Conservation (phyloP, 257 asterid genomes). For the Linderniella brevidens region DNA sequence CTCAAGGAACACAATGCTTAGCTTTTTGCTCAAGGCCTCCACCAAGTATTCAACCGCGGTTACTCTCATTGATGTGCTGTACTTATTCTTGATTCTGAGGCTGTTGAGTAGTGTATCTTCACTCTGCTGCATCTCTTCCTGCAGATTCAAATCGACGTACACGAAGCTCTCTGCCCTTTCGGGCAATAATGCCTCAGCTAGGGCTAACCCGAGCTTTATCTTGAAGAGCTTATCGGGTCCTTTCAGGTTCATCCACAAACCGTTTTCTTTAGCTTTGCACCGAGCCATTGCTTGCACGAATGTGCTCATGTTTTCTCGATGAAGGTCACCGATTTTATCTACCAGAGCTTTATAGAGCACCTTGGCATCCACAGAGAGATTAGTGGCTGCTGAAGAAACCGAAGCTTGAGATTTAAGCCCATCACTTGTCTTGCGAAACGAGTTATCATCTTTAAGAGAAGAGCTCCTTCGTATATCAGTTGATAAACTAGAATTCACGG, state of each 20-base stretch:
- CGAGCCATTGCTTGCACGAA: too few species aligned
- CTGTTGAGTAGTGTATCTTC: conserved; percentile 13
- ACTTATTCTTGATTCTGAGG: conserved; percentile 17
- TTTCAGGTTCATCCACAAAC: conserved; percentile 40
- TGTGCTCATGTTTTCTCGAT: too few species aligned
- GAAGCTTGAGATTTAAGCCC: too few species aligned
- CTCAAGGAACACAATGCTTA: conserved; percentile 54
- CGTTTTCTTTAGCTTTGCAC: too few species aligned
- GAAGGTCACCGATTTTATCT: too few species aligned
- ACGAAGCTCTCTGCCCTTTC: conserved; percentile 43
- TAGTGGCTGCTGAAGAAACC: too few species aligned
- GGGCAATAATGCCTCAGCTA: conserved; percentile 33
- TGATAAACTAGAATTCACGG: too few species aligned
- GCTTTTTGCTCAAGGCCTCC: conserved; percentile 47
- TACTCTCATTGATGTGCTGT: conserved; percentile 34
- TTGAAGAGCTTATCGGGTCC: conserved; percentile 70
- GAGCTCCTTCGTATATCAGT: too few species aligned
- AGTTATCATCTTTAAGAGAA: too few species aligned
- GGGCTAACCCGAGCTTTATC: conserved; percentile 38
- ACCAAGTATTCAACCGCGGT: conserved; percentile 56
- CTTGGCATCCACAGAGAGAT: too few species aligned
- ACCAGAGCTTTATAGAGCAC: too few species aligned
- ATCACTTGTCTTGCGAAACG: too few species aligned
- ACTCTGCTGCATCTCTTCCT: conserved; percentile 15
- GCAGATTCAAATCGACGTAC: conserved; percentile 37